These are phyloP conservation scores for Dipteronia sinensis DNA, from an alignment of 345 rosid species.

Conservation along the genomic window DNA sequence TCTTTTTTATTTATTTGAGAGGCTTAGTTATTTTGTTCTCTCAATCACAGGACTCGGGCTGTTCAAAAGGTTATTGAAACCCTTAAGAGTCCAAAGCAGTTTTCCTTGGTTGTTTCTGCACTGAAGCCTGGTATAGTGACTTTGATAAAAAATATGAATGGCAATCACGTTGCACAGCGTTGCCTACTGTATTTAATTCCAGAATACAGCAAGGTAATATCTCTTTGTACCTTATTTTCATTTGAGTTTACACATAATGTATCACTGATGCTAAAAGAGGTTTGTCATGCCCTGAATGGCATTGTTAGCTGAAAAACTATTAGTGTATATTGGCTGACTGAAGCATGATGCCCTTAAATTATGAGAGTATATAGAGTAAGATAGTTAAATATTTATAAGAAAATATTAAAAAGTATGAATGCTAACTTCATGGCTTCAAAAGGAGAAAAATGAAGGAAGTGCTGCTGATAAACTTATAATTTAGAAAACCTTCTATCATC, in stretches of 20 bases:
- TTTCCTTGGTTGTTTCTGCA: constrained; percentile 54
- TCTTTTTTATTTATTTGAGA: neutral
- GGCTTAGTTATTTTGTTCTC: constrained; percentile 10
- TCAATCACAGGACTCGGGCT: constrained; percentile 67
- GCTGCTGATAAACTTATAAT: neutral
- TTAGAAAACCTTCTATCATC: neutral
- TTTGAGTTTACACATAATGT: neutral
- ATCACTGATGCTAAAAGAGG: neutral
- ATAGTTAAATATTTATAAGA: neutral
- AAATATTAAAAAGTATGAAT: neutral
- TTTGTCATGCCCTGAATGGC: neutral
- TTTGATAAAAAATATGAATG: constrained; percentile 72
- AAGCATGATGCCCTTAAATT: neutral
- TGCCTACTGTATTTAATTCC: constrained; percentile 68
- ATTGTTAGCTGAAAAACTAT: neutral
- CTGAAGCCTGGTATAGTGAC: constrained; percentile 67
- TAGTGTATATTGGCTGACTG: neutral
- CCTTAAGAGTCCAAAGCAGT: constrained; percentile 58
- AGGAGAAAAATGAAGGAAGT: neutral
- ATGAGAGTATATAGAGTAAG: neutral
- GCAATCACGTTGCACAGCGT: constrained; percentile 80
- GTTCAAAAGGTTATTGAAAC: constrained; percentile 81
- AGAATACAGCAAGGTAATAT: constrained; percentile 52
- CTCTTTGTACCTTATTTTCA: neutral
- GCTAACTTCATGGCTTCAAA: neutral